phyloP scores from a whole-genome alignment of 73 alveolate species.

The Uronychia binucleata region DNA sequence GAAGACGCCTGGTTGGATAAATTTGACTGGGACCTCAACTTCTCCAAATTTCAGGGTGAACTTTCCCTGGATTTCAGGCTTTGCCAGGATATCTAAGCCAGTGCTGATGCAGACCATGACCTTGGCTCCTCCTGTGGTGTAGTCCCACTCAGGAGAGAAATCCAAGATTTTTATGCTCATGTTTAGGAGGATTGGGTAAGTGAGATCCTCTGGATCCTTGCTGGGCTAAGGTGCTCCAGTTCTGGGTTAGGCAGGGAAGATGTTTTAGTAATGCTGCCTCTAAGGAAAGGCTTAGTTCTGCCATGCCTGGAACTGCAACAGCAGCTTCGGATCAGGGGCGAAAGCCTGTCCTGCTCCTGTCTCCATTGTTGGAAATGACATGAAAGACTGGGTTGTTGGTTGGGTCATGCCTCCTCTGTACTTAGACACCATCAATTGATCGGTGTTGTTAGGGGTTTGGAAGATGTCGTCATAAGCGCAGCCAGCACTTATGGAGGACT shows the following conservation, averaged over 20 bases:
- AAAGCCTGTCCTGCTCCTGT: too few species aligned
- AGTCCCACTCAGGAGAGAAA: slow-evolving; percentile 78
- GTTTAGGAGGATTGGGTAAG: neutral
- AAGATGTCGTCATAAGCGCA: too few species aligned
- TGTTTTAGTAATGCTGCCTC: neutral
- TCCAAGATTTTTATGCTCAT: slow-evolving; percentile 45
- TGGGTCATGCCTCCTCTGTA: too few species aligned
- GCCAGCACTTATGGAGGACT: too few species aligned
- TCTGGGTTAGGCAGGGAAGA: neutral
- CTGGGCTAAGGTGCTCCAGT: neutral
- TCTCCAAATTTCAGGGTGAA: slow-evolving; percentile 59
- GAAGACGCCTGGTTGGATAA: slow-evolving; percentile 60
- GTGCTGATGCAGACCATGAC: slow-evolving; percentile 61
- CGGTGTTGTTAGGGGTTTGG: too few species aligned
- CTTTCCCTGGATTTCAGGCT: slow-evolving; percentile 10
- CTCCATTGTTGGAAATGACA: too few species aligned
- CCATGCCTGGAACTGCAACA: neutral
- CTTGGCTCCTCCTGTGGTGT: slow-evolving; percentile 69
- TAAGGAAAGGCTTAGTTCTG: neutral
- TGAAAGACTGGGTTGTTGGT: too few species aligned
- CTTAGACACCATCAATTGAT: too few species aligned
- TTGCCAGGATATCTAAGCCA: slow-evolving; percentile 33
- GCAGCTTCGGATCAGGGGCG: neutral
- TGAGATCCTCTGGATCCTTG: neutral
- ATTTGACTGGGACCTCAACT: slow-evolving; percentile 51